Evolutionary conservation across 352 stramenopile species (phyloP), one percentile per base, ranked within the genome.

Genomic region (Phytopythium cucurbitacearum): DNA sequence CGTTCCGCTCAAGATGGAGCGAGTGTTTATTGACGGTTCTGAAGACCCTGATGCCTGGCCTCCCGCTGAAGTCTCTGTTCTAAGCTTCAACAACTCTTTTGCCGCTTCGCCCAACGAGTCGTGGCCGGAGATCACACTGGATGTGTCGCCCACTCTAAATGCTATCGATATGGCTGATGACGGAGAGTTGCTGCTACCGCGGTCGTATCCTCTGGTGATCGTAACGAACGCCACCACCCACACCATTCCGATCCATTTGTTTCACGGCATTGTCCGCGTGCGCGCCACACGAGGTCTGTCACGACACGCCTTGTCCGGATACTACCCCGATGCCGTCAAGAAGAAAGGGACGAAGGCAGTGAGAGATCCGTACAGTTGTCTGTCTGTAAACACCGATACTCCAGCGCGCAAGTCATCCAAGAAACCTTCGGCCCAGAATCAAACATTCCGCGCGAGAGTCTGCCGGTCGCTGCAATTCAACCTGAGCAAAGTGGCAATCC

Each of bases 381-480:
- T 7, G 12, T 44, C 21, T 28, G 21, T 28, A 28, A 28, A 28
- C 21, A 10, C 9, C 21, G 43, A 37, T 16, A 37, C 16, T 28
- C 21, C 21, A 28, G 21, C 21, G 21, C 21, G 21, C 21, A 28
- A 28, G 21, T 28, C 21, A 28, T 9, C 21, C 28, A 37, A 7
- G 28, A 36, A 36, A 5, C 28, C 4, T 11, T 11, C 21, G 21
- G 21, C 21, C 21, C 21, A 28, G 10, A 28, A 4, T 35, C 16
- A 6, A n/a, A 13, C 33, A 7, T 40, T 34, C 11, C 10, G 3
- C 35, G 47, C 10, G 15, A 34, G 47, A 4, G 40, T 73, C 10
- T 89, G 75, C 44, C 62, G 75, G 8, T 69, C 65, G 6, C 38
- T 84, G 12, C 13, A 75, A 5, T 62, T 87, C 32, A 60, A 82